These are phyloP conservation scores for Anastatica hierochuntica DNA, from an alignment of 345 rosid species.

Conservation along the genomic window DNA sequence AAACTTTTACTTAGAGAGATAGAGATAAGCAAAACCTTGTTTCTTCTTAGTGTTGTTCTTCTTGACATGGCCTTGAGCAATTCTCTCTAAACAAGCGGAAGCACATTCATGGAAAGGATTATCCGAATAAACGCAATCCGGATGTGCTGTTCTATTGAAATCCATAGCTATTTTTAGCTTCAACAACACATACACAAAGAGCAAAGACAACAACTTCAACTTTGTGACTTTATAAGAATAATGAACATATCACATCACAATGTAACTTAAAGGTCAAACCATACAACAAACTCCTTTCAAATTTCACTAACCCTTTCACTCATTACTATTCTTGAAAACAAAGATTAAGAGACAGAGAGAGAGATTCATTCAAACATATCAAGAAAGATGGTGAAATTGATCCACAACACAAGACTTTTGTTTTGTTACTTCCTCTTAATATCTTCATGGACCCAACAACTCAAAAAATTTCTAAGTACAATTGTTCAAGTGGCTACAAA, in stretches of 20 bases:
- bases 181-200: neutral
- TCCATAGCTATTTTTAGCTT: constrained; percentile 11
- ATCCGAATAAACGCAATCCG: constrained; percentile 23
- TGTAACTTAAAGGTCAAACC: neutral
- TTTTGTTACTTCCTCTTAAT: no score
- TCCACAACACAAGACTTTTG: no score
- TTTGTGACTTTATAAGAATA: neutral
- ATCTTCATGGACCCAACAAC: no score
- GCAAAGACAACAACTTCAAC: neutral
- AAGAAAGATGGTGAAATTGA: no score
- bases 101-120: constrained; percentile 32
- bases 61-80: constrained; percentile 29
- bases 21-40: no score
- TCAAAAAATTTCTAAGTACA: no score
- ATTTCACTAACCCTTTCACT: no score
- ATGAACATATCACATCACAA: constrained; percentile 11
- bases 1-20: neutral
- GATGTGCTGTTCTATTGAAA: constrained; percentile 14
- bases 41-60: constrained; percentile 23
- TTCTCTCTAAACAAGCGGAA: constrained; percentile 27
- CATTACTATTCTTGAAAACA: no score
- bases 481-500: no score
- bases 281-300: constrained; percentile 16
- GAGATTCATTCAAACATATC: no score
- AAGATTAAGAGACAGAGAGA: no score